Evolutionary conservation across 1,139 yeast genomes (phyloP).

Genomic region (Zygosaccharomyces sapae): DNA sequence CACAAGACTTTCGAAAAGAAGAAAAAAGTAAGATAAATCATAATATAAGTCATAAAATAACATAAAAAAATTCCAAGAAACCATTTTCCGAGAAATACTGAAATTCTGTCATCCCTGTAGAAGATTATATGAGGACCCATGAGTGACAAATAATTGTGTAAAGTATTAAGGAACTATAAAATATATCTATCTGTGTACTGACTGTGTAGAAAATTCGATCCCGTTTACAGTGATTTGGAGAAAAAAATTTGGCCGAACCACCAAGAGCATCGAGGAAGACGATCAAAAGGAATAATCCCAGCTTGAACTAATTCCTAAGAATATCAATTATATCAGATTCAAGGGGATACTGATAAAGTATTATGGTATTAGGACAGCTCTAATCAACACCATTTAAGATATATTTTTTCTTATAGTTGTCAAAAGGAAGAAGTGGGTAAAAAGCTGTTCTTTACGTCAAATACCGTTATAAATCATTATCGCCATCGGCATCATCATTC

Average conservation of each 20-base stretch:
- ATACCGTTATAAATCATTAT: too few relatives aligned
- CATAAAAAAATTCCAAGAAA: neutral
- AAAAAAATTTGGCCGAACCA: slow-evolving; percentile 7
- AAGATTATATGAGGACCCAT: neutral
- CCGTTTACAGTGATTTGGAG: slow-evolving; percentile 10
- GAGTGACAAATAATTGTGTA: neutral
- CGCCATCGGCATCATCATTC: neutral
- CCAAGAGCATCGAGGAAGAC: slow-evolving; percentile 4
- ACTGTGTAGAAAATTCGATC: neutral
- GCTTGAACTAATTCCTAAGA: neutral
- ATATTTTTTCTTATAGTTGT: too few relatives aligned
- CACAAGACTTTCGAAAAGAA: neutral
- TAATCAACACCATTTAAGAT: neutral
- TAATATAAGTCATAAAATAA: too few relatives aligned
- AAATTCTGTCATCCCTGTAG: neutral
- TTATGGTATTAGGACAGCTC: neutral
- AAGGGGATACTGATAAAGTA: neutral
- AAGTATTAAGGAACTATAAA: neutral
- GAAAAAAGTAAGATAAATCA: neutral
- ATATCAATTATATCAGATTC: neutral
- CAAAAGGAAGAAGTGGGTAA: too few relatives aligned
- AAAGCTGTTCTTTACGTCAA: too few relatives aligned
- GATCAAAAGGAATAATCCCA: neutral
- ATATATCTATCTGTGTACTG: neutral
- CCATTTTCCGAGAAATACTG: neutral